These are phyloP conservation scores for Aspergillus floridensis DNA, from an alignment of 2,329 filamentous ascomycete species.

Conservation along the genomic window DNA sequence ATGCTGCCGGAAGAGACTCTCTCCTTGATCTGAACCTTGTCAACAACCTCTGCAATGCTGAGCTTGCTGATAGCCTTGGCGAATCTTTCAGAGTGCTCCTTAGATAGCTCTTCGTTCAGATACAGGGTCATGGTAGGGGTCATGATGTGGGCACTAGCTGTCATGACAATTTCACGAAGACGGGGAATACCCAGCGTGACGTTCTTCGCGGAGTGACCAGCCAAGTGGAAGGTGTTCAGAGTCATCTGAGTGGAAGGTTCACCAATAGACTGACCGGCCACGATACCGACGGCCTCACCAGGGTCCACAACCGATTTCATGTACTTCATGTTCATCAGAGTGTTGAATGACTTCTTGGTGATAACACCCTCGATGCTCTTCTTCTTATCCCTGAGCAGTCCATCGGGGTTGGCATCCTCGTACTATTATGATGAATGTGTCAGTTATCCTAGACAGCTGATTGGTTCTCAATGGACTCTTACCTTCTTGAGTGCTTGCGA, in stretches of 20 bases:
- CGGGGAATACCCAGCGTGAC: slow-evolving; percentile 97
- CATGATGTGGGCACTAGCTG: slow-evolving; percentile 81
- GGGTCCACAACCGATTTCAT: slow-evolving; percentile 88
- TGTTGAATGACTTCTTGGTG: slow-evolving; percentile 73
- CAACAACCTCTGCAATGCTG: slow-evolving; percentile 77
- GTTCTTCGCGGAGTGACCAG: slow-evolving; percentile 96
- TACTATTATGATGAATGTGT: slow-evolving; percentile 52
- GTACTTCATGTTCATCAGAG: slow-evolving; percentile 87
- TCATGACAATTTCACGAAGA: slow-evolving; percentile 97
- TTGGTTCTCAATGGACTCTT: slow-evolving; percentile 20
- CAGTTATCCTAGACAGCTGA: slow-evolving; percentile 13
- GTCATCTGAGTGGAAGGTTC: slow-evolving; percentile 99
- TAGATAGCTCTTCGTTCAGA: slow-evolving; percentile 68
- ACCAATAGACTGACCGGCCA: slow-evolving; percentile 93
- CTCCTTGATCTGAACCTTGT: slow-evolving; percentile 78
- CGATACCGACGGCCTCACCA: slow-evolving; percentile 93
- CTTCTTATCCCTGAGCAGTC: slow-evolving; percentile 60
- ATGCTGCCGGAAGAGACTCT: slow-evolving; percentile 67
- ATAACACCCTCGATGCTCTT: slow-evolving; percentile 41
- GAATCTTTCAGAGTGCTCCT: slow-evolving; percentile 71
- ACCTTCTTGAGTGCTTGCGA: slow-evolving; percentile 65
- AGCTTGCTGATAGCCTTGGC: slow-evolving; percentile 89
- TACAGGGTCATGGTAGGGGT: slow-evolving; percentile 75
- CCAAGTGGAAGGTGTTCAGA: slow-evolving; percentile 98
- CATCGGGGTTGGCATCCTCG: slow-evolving; percentile 69